Percentiles rank a stretch among this genome's conserved stretches.
These are phyloP conservation scores for Amphicarpaea edgeworthii DNA, from an alignment of 306 rosid genomes.

Conservation along the genomic window DNA sequence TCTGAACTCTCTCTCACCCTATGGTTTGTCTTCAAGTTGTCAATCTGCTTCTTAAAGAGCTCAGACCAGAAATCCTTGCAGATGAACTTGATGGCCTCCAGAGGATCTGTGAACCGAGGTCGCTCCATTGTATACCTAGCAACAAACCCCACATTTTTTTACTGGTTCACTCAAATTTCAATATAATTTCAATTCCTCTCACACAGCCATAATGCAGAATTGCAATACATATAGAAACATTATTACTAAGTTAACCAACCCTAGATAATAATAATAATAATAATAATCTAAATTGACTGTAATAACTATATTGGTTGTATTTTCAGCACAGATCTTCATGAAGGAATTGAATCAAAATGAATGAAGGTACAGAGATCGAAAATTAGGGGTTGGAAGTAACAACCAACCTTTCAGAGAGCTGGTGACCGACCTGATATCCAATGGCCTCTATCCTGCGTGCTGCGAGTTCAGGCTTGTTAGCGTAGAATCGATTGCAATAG, in stretches of 20 bases:
- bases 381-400: slow-evolving; percentile 20
- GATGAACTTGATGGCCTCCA: slow-evolving; percentile 96
- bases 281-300: too few species aligned
- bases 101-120: slow-evolving; percentile 92
- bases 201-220: background rate
- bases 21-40: slow-evolving; percentile 96
- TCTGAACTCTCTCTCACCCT: slow-evolving; percentile 73
- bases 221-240: too few species aligned
- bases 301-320: too few species aligned
- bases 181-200: slow-evolving; percentile 5
- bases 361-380: slow-evolving; percentile 1
- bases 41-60: slow-evolving; percentile 97
- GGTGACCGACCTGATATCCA: slow-evolving; percentile 97
- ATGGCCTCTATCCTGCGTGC: slow-evolving; percentile 97
- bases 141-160: slow-evolving; percentile 25
- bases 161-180: slow-evolving; percentile 29
- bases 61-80: slow-evolving; percentile 99
- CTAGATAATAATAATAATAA: too few species aligned
- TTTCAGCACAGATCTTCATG: slow-evolving; percentile 26
- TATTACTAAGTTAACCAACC: too few species aligned
- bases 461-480: slow-evolving; percentile 91
- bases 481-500: slow-evolving; percentile 86
- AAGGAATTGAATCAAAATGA: slow-evolving; percentile 9
- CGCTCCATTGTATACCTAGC: slow-evolving; percentile 91
- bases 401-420: slow-evolving; percentile 97